These are phyloP conservation scores for Salisapilia sapeloensis DNA, from an alignment of 352 stramenopile species.

Conservation along the genomic window DNA sequence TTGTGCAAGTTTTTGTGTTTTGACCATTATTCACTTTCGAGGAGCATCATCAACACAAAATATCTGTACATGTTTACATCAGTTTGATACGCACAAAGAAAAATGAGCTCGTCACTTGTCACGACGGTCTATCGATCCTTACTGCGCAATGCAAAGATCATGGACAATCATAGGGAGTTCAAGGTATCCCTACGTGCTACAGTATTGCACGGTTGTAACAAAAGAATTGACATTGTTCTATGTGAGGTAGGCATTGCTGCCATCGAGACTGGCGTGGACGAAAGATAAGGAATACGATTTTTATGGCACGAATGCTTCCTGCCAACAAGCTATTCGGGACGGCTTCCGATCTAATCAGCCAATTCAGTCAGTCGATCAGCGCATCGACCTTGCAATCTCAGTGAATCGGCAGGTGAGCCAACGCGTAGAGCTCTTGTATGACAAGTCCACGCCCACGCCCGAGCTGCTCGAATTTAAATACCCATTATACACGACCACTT, in stretches of 20 bases:
- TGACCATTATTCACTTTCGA: too few species aligned
- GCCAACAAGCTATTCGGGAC: conserved; percentile 21
- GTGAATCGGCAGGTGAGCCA: conserved; percentile 48
- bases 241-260: conserved; percentile 26
- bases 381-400: conserved; percentile 41
- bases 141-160: conserved; percentile 38
- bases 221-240: not conserved
- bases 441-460: conserved; percentile 15
- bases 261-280: conserved; percentile 37
- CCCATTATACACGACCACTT: conserved; percentile 11
- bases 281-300: conserved; percentile 40
- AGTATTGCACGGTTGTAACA: not conserved
- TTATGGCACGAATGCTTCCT: conserved; percentile 31
- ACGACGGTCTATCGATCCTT: conserved; percentile 56
- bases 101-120: too few species aligned
- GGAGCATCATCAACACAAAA: too few species aligned
- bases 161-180: conserved; percentile 35
- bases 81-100: too few species aligned
- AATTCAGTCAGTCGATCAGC: conserved; percentile 7
- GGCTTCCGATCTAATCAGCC: conserved; percentile 19
- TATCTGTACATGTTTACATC: too few species aligned
- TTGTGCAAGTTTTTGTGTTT: too few species aligned
- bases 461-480: conserved; percentile 18
- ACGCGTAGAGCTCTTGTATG: conserved; percentile 43
- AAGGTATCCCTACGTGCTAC: conserved; percentile 14